These are phyloP conservation scores for Mycena filopes DNA, from an alignment of 768 basidiomycete genomes.

Conservation along the genomic window DNA sequence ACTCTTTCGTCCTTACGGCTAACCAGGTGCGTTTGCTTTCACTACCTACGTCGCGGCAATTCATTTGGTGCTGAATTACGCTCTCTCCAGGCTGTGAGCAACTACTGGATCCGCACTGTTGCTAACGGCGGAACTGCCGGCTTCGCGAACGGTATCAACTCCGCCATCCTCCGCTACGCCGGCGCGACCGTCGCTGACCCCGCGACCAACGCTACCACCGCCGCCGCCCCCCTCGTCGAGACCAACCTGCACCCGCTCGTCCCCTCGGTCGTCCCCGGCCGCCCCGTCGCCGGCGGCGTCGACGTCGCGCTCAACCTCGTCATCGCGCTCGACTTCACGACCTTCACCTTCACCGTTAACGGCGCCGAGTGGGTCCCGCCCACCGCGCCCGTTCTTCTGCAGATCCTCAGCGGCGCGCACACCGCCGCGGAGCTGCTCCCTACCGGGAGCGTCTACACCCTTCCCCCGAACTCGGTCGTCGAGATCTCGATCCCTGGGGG, in stretches of 20 bases:
- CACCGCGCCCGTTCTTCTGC: conserved; percentile 10
- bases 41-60: too few species aligned
- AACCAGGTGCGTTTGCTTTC: conserved; percentile 38
- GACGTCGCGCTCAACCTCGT: conserved; percentile 46
- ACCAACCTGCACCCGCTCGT: conserved; percentile 38
- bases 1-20: conserved; percentile 50
- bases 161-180: conserved; percentile 53
- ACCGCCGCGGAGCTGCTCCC: conserved; percentile 21
- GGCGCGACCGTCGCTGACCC: conserved; percentile 46
- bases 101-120: conserved; percentile 53
- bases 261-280: conserved; percentile 43
- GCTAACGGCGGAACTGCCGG: conserved; percentile 9
- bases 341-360: conserved; percentile 15
- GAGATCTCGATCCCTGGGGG: conserved; percentile 38
- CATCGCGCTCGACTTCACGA: conserved; percentile 13
- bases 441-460: background rate
- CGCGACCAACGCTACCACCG: conserved; percentile 43
- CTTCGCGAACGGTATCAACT: conserved; percentile 49
- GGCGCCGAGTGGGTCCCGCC: background rate
- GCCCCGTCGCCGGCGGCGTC: conserved; percentile 47
- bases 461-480: background rate
- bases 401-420: conserved; percentile 35
- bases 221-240: conserved; percentile 41
- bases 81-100: conserved; percentile 37
- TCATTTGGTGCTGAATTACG: too few species aligned